Base-by-base conservation (phyloP, 768 basidiomycete genomes). In the Kwoniella sp. region DNA sequence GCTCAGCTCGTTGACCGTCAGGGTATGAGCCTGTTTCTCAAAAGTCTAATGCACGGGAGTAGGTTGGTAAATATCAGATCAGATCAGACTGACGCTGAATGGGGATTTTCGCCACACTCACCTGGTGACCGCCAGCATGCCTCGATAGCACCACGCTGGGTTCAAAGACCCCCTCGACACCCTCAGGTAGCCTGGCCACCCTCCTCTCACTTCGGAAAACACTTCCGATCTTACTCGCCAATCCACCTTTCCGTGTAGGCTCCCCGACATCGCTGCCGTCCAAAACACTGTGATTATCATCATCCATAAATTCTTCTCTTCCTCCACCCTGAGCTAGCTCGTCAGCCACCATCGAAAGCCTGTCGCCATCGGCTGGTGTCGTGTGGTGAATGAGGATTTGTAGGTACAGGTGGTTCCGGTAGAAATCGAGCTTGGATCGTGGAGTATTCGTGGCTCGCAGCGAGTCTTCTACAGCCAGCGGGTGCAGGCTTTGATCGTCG, bases 111-210 rank as follows among this genome's bases (percentile, higher is more conserved):
- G 5, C 33, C 33, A 6, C 13, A 6, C 63, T 49, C 52, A 59
- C 63, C 44, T 61, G 51, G n/a, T 54, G 22, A 33, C 67, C 40
- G 24, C 59, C 53, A 58, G 60, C 58, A 52, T 69, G 48, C 56
- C 61, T 68, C 1, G 67, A 56, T 13, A 51, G 24, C 1, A 30
- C 54, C 22, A 71, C 44, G 49, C 63, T 65, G 24, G 78, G 78
- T 52, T 79, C 75, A 52, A 79, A 79, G 5, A 78, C 78, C 9
- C 78, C 78, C 54, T 77, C 75, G 6, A 79, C 78, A 7, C 78
- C 78, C 30, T 77, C 75, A 1, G 78, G 78, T 27, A 79, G 55
- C n/a, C 56, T 68, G 37, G 62, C 49, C 19, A 64, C 62, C 53
- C 33, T 60, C 63, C 15, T 60, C 47, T 58, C 54, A 29, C 17